Evolutionary conservation across 164 flowering plant species (phyloP), one percentile per base, ranked within the genome.

Genomic region (Umbilicus rupestris): DNA sequence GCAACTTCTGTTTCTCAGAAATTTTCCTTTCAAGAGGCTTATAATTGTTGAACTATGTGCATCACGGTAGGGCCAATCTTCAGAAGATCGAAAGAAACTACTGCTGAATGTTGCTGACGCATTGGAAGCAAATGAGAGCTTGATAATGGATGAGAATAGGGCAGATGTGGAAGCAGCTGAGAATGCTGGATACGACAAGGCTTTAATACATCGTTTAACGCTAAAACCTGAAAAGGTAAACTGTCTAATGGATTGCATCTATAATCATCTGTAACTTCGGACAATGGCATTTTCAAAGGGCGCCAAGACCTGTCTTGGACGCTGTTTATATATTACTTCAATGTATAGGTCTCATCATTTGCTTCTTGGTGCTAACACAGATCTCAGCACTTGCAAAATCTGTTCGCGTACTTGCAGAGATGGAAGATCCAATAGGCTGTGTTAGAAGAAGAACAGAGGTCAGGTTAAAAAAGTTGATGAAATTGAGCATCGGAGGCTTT

Each of bases 351-450:
- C 41, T 33, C 42, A 29, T 62, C 30, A 7, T 9, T 52, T 52
- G 16, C 5, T 28, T 55, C 19, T 19, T 55, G 33, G 31, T 55
- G 33, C 60, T 55, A 12, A 28, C 41, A 63, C 85, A 95, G 98
- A 77, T 95, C 68, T 65, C 80, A 52, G 82, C 87, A 73, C 89
- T 95, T 69, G 87, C 99, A 42, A 85, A 85, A 65, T 79, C 92
- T 28, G 78, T 95, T 71, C 97, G 98, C 68, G 79, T 78, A 44
- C 94, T 95, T 71, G 98, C 99, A 45, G 78, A 86, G 72, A 92
- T 92, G 94, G 87, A 95, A 57, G 98, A 95, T 52, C 99, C 99
- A 62, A 80, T 95, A 80, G 96, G 97, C 57, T 82, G 68, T 46
- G 81, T 90, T 67, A 64, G 85, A 68, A 95, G 84, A 74, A 84